A percentile compares a stretch with the other conserved stretches of the same genome.
Evolutionary conservation across 345 rosid species (phyloP).

Genomic region (Dovyalis caffra): DNA sequence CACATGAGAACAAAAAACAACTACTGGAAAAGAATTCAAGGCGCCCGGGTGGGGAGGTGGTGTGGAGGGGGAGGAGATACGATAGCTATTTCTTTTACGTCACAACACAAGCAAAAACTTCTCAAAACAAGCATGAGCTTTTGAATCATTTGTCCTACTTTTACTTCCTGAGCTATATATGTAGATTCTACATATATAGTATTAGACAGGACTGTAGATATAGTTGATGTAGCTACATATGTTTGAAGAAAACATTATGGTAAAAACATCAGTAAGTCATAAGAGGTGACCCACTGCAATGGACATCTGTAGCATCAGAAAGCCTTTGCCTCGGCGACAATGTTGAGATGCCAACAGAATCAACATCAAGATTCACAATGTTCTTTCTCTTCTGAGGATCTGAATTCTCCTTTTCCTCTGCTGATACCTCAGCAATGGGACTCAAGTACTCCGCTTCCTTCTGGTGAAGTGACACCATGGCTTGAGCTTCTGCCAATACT

Average conservation of each 20-base stretch:
- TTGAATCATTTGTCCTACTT: background rate
- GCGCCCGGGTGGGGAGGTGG: no score
- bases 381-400: conserved; percentile 79
- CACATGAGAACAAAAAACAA: background rate
- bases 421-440: conserved; percentile 68
- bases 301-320: conserved; percentile 88
- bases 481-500: conserved; percentile 67
- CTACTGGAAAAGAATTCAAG: background rate
- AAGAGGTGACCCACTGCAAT: conserved; percentile 82
- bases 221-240: background rate
- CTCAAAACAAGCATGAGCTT: background rate
- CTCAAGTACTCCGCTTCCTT: conserved; percentile 49
- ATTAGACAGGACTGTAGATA: conserved; percentile 3
- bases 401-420: conserved; percentile 53
- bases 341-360: conserved; percentile 59
- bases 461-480: conserved; percentile 45
- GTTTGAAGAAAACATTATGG: conserved; percentile 10
- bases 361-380: conserved; percentile 70
- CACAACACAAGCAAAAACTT: background rate
- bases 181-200: conserved; percentile 2
- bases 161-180: conserved; percentile 13
- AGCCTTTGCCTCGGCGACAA: conserved; percentile 86
- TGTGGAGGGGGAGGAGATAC: no score
- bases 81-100: background rate
- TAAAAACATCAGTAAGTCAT: conserved; percentile 59